These are phyloP conservation scores for Tremellales sp. DNA, from an alignment of 1,284 basidiomycete species.

Conservation along the genomic window DNA sequence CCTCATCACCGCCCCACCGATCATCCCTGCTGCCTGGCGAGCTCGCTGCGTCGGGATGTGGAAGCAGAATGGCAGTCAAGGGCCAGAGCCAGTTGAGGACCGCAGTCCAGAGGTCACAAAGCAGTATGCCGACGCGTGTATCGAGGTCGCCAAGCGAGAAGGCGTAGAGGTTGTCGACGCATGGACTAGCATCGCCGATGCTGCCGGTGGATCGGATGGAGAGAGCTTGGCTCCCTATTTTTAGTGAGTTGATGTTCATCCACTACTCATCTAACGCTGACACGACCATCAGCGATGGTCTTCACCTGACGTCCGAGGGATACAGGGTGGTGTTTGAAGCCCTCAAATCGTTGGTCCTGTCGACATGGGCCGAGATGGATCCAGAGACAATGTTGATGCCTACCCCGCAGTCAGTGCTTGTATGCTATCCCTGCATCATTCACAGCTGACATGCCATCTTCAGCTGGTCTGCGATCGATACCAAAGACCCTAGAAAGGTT, in stretches of 20 bases:
- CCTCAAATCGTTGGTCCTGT: constrained; percentile 58
- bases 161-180: constrained; percentile 63
- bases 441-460: no score
- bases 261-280: neutral
- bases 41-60: constrained; percentile 51
- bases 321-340: constrained; percentile 68
- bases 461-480: constrained; percentile 28
- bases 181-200: constrained; percentile 64
- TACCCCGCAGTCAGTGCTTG: constrained; percentile 33
- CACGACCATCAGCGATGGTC: constrained; percentile 57
- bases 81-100: constrained; percentile 42
- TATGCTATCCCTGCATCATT: neutral
- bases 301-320: constrained; percentile 69
- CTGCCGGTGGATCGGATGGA: constrained; percentile 56
- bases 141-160: constrained; percentile 57
- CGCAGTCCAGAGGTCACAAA: constrained; percentile 61
- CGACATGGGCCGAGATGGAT: constrained; percentile 65
- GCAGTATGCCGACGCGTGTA: constrained; percentile 65
- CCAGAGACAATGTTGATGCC: constrained; percentile 33
- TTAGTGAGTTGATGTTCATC: constrained; percentile 23
- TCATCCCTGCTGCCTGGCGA: constrained; percentile 58
- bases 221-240: constrained; percentile 49
- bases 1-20: constrained; percentile 77
- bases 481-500: constrained; percentile 13
- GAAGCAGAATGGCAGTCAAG: constrained; percentile 31